Percentiles rank a stretch among this genome's conserved stretches.
phyloP scores from a whole-genome alignment of 768 basidiomycete species.

The Leccinum incarnatum region DNA sequence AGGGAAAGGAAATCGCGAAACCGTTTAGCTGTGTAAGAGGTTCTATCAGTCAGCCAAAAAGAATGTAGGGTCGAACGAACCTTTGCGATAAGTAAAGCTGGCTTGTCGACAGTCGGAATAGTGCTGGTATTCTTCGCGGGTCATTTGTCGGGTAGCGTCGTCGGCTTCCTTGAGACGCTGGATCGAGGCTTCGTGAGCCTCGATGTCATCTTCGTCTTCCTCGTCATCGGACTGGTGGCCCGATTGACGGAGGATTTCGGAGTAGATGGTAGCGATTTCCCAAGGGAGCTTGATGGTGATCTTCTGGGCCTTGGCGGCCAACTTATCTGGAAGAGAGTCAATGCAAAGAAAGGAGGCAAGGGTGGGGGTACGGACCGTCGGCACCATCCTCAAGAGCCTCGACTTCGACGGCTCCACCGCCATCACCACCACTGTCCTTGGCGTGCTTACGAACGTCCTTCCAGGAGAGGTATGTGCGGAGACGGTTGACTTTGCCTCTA shows the following conservation, averaged over 20 bases:
- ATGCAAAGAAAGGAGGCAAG: not conserved
- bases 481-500: constrained; percentile 87
- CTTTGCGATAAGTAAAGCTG: constrained; percentile 77
- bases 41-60: not conserved
- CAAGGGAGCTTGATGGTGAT: constrained; percentile 94
- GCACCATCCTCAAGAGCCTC: constrained; percentile 82
- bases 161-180: constrained; percentile 92
- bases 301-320: constrained; percentile 83
- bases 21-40: constrained; percentile 64
- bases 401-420: constrained; percentile 75
- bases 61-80: constrained; percentile 23
- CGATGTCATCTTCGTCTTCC: constrained; percentile 94
- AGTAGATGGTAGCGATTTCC: constrained; percentile 91
- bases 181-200: constrained; percentile 93
- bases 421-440: constrained; percentile 84
- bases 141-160: constrained; percentile 73
- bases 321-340: constrained; percentile 52
- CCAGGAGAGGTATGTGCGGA: constrained; percentile 93
- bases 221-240: constrained; percentile 90
- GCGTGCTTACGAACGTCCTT: constrained; percentile 96
- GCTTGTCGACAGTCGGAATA: constrained; percentile 97
- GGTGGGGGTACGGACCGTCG: constrained; percentile 53
- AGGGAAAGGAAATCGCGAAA: constrained; percentile 95
- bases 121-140: constrained; percentile 93
- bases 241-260: constrained; percentile 75